Evolutionary conservation across 2,329 filamentous ascomycete species (phyloP).

Genomic region (Exophiala mesophila): DNA sequence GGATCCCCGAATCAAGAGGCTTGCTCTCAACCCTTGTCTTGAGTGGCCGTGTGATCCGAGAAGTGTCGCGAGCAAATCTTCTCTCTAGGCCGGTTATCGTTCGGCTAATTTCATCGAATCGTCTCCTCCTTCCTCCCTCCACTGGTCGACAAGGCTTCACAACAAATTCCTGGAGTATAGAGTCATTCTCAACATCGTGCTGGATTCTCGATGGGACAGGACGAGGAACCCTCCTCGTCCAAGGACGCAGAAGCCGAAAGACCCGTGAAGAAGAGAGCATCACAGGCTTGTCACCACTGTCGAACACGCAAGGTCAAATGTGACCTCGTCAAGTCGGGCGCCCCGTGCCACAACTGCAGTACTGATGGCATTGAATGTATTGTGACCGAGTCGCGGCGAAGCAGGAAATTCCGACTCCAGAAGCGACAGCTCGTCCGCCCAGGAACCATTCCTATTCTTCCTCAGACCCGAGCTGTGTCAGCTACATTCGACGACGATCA

Average conservation of each 20-base stretch:
- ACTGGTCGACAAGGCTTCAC: no score
- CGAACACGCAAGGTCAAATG: slow-evolving; percentile 3
- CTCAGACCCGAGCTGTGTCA: slow-evolving; percentile 12
- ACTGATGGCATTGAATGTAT: slow-evolving; percentile 19
- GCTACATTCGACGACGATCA: neutral
- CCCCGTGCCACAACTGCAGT: slow-evolving; percentile 3
- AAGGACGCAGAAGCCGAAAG: neutral
- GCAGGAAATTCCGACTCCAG: slow-evolving; percentile 22
- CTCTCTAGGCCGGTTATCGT: no score
- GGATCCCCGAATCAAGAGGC: no score
- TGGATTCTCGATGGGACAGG: slow-evolving; percentile 2
- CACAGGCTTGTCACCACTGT: slow-evolving; percentile 3
- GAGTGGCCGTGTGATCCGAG: no score
- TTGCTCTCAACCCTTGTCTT: no score
- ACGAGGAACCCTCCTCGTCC: neutral
- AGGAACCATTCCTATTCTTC: slow-evolving; percentile 11
- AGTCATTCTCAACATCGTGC: no score
- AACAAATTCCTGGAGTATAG: no score
- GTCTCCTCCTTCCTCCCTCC: no score
- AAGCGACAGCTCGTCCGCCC: slow-evolving; percentile 18
- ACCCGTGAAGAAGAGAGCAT: slow-evolving; percentile 2
- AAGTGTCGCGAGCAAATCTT: no score
- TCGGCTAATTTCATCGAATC: no score
- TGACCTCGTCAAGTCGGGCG: slow-evolving; percentile 1
- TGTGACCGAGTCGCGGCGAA: slow-evolving; percentile 18